A percentile compares a stretch with the other conserved stretches of the same genome.
These are phyloP conservation scores for Sindora glabra DNA, from an alignment of 306 rosid species.

Conservation along the genomic window DNA sequence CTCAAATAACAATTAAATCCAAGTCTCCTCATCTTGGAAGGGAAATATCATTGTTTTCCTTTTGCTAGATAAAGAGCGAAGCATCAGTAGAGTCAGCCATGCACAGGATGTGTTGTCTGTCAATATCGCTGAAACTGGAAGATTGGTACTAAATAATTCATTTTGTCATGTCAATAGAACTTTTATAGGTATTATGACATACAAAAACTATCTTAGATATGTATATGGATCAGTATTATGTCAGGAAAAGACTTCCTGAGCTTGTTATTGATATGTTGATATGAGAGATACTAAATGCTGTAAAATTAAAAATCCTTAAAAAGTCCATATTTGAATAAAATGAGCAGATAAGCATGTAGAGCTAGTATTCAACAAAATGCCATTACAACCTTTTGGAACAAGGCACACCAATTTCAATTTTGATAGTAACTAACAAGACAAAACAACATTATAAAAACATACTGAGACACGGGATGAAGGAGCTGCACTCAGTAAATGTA, in stretches of 20 bases:
- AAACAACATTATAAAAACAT: slow-evolving; percentile 12
- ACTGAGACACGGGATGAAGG: slow-evolving; percentile 41
- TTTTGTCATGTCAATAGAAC: no score
- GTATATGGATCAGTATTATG: no score
- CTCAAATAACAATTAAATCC: neutral
- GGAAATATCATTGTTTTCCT: slow-evolving; percentile 8
- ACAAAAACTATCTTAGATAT: neutral
- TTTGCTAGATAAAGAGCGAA: no score
- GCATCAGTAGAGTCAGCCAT: neutral
- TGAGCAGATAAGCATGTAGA: neutral
- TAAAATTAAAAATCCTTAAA: neutral
- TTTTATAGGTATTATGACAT: neutral
- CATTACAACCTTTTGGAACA: neutral
- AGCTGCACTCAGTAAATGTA: slow-evolving; percentile 24
- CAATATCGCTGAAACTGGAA: no score
- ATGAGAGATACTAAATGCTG: neutral
- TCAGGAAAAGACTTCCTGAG: neutral
- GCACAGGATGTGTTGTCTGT: neutral
- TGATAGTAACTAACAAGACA: neutral
- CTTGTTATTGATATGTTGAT: neutral
- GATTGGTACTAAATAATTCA: no score
- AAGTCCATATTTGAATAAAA: slow-evolving; percentile 6
- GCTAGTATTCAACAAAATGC: neutral
- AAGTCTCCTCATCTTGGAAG: neutral
- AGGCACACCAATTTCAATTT: neutral